Evolutionary conservation across 345 rosid genomes (phyloP), one percentile per base, ranked within the genome.

Genomic region (Streptanthus diversifolius): DNA sequence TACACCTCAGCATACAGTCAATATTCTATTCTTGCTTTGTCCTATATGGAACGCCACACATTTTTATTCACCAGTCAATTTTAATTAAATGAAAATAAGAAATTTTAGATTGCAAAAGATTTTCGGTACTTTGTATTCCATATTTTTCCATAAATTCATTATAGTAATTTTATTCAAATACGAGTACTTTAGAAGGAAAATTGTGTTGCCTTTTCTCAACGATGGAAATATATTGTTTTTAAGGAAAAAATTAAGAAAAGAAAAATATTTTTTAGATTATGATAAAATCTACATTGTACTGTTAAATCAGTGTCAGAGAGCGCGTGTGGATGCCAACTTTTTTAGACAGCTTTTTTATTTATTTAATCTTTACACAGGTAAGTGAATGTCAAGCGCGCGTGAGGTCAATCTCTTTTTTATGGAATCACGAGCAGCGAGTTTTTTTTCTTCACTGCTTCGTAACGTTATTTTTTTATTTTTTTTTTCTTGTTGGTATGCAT

Each of bases 261-360:
- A 22, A 44, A 47, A 45, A 1, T 13, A 13, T 12, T 54, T 55
- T 9, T 7, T 47, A 12, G 29, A 4, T 71, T 45, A 71, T 71
- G 69, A 69, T 3, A 70, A 72, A 63, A 62, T 62, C 62, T 29
- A 49, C 53, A 62, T 1, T 1, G 55, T 74, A 60, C 78, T 75
- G 79, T 75, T 67, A 59, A 67, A 75, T 75, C 73, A 68, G 68
- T 59, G 73, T 75, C 68, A 75, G 73, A 67, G 72, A 52, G 73
- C 60, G 71, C 72, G 72, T 66, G 71, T 66, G 60, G 12, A 33
- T 56, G 66, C 72, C 72, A 55, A 36, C 77, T 73, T 52, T 62
- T 5, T 25, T 14, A 22, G 63, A 62, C 68, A 39, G 62, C 35
- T 7, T 62, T 72, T 48, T 39, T 18, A 37, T 48, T 39, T 18